These are phyloP conservation scores for Aspergillus caelatus DNA, from an alignment of 2,329 filamentous ascomycete species.

Conservation along the genomic window DNA sequence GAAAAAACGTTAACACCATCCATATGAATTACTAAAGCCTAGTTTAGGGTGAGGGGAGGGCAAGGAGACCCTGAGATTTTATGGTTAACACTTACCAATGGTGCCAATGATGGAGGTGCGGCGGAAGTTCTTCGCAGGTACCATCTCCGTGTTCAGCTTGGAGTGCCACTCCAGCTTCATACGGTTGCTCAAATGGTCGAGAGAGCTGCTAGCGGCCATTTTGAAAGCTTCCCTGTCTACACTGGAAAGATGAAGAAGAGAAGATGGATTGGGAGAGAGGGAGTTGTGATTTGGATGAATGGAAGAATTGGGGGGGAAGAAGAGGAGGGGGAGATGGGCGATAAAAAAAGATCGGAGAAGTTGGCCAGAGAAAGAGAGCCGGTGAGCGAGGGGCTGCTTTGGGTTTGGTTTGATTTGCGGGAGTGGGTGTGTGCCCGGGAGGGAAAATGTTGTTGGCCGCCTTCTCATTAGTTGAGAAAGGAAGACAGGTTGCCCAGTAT, in stretches of 20 bases:
- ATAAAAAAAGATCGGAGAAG: constrained; percentile 25
- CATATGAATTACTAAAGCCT: constrained; percentile 1
- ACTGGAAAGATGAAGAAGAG: constrained; percentile 8
- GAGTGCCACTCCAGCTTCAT: constrained; percentile 71
- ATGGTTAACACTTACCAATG: constrained; percentile 65
- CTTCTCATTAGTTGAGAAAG: neutral
- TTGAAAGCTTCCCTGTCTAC: constrained; percentile 25
- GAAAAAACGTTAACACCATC: constrained; percentile 26
- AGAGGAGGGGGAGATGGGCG: constrained; percentile 15
- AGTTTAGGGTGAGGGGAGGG: neutral
- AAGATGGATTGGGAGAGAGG: constrained; percentile 8
- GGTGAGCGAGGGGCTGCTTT: constrained; percentile 14
- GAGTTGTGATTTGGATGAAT: constrained; percentile 9
- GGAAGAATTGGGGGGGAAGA: constrained; percentile 4
- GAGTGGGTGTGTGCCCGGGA: constrained; percentile 28
- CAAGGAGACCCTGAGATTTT: neutral
- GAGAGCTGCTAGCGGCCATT: constrained; percentile 75
- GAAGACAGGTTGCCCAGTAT: constrained; percentile 13
- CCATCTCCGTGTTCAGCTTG: constrained; percentile 85
- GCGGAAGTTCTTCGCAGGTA: constrained; percentile 85
- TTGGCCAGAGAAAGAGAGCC: constrained; percentile 25
- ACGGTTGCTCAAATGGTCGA: constrained; percentile 83
- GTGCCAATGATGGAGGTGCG: constrained; percentile 98
- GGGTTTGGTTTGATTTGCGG: constrained; percentile 7
- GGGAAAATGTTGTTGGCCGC: constrained; percentile 42